These are phyloP conservation scores for Oenanthe javanica DNA, from an alignment of 140 eudicot species.

Conservation along the genomic window DNA sequence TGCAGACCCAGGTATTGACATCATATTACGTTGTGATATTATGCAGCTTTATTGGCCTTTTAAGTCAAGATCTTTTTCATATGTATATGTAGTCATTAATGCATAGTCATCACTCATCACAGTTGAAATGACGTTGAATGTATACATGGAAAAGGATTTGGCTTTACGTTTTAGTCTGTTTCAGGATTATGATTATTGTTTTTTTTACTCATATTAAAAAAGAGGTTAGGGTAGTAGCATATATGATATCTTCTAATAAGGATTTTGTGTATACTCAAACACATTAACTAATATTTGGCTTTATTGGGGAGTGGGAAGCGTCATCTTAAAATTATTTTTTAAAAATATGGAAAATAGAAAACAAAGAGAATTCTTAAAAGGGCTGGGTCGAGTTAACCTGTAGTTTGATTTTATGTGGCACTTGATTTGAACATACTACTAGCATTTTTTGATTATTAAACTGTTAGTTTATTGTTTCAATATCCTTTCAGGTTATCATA, in stretches of 20 bases:
- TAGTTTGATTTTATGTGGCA: no score
- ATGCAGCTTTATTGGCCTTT: not conserved
- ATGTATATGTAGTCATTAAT: not conserved
- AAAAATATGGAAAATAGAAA: no score
- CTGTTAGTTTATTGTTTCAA: not conserved
- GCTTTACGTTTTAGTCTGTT: not conserved
- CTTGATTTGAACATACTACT: not conserved
- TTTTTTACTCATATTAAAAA: not conserved
- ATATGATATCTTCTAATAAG: no score
- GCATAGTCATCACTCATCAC: not conserved
- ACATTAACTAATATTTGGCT: no score
- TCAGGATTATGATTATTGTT: not conserved
- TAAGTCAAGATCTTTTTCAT: not conserved
- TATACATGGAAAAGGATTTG: not conserved
- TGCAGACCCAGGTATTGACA: conserved; percentile 45
- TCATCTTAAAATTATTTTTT: no score
- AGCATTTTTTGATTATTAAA: not conserved
- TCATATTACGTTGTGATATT: not conserved
- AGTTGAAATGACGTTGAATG: not conserved
- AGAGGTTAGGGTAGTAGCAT: no score
- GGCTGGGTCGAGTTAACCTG: no score
- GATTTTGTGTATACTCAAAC: no score
- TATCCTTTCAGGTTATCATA: conserved; percentile 28
- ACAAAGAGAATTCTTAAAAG: no score
- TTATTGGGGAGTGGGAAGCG: no score